Percentiles rank a stretch among this genome's conserved stretches.
These are phyloP conservation scores for Xylaria polymorpha DNA, from an alignment of 2,329 filamentous ascomycete genomes.

Conservation along the genomic window DNA sequence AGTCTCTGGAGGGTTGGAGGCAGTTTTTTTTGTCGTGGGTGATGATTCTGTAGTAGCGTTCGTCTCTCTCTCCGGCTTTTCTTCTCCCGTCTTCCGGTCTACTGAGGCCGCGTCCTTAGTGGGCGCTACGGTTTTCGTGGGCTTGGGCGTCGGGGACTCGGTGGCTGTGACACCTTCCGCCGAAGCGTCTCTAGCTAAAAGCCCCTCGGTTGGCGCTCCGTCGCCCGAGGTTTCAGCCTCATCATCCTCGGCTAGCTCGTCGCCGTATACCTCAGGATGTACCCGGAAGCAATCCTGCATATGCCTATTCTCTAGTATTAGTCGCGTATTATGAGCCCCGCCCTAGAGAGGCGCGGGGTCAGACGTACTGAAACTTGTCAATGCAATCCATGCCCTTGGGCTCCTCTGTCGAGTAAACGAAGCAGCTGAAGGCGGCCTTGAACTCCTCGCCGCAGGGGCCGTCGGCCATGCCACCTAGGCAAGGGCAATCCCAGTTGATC, in stretches of 20 bases:
- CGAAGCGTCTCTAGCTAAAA: conserved; percentile 42
- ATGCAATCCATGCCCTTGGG: conserved; percentile 98
- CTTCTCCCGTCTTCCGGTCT: conserved; percentile 31
- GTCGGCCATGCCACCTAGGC: conserved; percentile 94
- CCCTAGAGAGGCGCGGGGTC: background rate
- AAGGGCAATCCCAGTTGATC: conserved; percentile 99
- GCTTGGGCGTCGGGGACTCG: conserved; percentile 27
- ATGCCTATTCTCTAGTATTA: conserved; percentile 64
- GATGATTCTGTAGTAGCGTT: conserved; percentile 1
- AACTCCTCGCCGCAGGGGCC: conserved; percentile 97
- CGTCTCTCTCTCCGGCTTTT: conserved; percentile 16
- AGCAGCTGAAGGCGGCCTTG: conserved; percentile 96
- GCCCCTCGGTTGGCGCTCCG: conserved; percentile 40
- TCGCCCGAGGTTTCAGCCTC: conserved; percentile 44
- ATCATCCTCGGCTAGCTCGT: conserved; percentile 84
- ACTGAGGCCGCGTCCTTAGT: conserved; percentile 24
- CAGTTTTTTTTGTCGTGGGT: background rate
- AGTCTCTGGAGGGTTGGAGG: background rate
- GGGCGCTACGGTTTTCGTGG: conserved; percentile 11
- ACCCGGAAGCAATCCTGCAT: conserved; percentile 98
- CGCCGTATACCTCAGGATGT: conserved; percentile 92
- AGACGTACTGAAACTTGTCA: conserved; percentile 89
- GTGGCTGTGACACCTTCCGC: conserved; percentile 42
- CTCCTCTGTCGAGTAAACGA: conserved; percentile 93
- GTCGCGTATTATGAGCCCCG: conserved; percentile 47